Evolutionary conservation across 495 filamentous ascomycete species (phyloP).

Genomic region (Xylaria palmicola): DNA sequence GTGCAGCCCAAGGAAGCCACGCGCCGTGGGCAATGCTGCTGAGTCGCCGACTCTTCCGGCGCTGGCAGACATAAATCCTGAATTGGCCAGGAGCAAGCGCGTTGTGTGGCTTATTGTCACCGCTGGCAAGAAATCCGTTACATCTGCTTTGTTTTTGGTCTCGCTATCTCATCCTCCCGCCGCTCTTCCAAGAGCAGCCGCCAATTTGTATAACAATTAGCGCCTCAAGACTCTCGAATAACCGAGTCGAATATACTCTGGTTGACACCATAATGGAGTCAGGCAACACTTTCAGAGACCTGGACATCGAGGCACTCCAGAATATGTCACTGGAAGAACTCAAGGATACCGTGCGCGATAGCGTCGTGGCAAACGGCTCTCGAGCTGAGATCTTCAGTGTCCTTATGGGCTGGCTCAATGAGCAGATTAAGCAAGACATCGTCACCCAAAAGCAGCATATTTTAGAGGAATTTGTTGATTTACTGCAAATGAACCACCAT

Average conservation of each 20-base stretch:
- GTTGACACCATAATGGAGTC: slow-evolving; percentile 16
- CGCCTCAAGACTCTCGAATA: not conserved
- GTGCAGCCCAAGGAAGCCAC: not conserved
- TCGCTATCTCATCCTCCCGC: not conserved
- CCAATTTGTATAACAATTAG: not conserved
- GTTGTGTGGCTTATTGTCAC: not conserved
- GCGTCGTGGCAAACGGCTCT: not conserved
- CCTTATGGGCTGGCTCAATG: slow-evolving; percentile 35
- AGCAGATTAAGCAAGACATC: slow-evolving; percentile 28
- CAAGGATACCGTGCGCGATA: slow-evolving; percentile 11
- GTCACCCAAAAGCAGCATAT: slow-evolving; percentile 18
- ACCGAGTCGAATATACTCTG: not conserved
- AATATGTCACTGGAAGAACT: slow-evolving; percentile 26
- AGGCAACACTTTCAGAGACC: not conserved
- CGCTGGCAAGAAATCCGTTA: not conserved
- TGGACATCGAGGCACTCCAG: slow-evolving; percentile 4
- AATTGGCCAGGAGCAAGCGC: not conserved
- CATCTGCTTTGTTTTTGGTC: not conserved
- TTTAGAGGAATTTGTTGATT: slow-evolving; percentile 17
- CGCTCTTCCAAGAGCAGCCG: not conserved
- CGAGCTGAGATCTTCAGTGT: slow-evolving; percentile 20
- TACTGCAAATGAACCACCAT: slow-evolving; percentile 15
- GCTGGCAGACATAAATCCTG: not conserved
- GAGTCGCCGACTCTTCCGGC: no score
- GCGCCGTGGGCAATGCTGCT: not conserved